Evolutionary conservation across 768 basidiomycete genomes (phyloP).

Genomic region (Panaeolus cyanescens): DNA sequence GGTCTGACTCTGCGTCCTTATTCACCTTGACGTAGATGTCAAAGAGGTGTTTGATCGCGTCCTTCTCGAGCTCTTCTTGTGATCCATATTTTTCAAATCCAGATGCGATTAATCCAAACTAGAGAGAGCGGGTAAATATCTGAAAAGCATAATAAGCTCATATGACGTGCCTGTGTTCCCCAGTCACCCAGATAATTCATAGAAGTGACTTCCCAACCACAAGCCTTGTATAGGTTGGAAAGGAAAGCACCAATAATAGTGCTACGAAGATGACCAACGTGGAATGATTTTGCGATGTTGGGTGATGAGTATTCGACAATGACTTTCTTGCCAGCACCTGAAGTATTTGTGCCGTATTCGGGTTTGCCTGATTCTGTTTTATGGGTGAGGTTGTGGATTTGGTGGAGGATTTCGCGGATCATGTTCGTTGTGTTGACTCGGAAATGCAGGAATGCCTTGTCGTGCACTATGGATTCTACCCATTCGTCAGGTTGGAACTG

Average conservation of each 20-base stretch:
- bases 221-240: conserved; percentile 85
- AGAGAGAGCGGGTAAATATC: not conserved
- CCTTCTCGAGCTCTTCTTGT: conserved; percentile 76
- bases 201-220: conserved; percentile 89
- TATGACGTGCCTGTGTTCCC: conserved; percentile 84
- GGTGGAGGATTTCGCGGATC: conserved; percentile 64
- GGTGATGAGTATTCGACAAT: conserved; percentile 94
- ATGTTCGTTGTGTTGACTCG: conserved; percentile 66
- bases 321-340: conserved; percentile 79
- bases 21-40: conserved; percentile 95
- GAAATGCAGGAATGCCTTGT: conserved; percentile 86
- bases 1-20: conserved; percentile 76
- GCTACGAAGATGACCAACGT: conserved; percentile 93
- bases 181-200: conserved; percentile 98
- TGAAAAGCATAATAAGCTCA: not conserved
- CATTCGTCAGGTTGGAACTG: conserved; percentile 88
- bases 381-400: conserved; percentile 75
- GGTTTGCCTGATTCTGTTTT: conserved; percentile 56
- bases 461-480: conserved; percentile 66
- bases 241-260: conserved; percentile 99
- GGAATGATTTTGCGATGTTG: conserved; percentile 98
- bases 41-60: conserved; percentile 94
- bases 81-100: conserved; percentile 94
- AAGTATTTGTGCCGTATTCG: conserved; percentile 81
- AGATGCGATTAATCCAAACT: conserved; percentile 87